Conservation (phyloP, 202 grass and related monocot genomes). For the Eragrostis tef region DNA sequence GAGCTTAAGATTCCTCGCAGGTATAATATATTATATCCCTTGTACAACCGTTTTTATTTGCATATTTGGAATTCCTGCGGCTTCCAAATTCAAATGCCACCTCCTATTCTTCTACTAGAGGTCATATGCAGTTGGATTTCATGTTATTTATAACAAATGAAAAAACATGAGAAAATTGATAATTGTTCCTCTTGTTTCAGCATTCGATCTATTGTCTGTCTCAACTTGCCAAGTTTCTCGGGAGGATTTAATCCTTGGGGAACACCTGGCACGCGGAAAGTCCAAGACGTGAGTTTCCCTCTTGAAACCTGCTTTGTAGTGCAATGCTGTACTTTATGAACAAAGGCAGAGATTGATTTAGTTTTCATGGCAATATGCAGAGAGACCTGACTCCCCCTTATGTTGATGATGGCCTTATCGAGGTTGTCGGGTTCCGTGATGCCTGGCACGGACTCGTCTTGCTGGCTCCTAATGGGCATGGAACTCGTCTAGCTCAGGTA, state of each 20-base stretch:
- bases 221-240: constrained; percentile 96
- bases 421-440: constrained; percentile 85
- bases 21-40: constrained; percentile 60
- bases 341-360: constrained; percentile 15
- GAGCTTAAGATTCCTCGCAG: constrained; percentile 70
- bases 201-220: constrained; percentile 86
- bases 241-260: constrained; percentile 98
- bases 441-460: constrained; percentile 90
- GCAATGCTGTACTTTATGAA: not conserved
- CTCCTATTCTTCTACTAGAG: not conserved
- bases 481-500: constrained; percentile 93
- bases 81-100: not conserved
- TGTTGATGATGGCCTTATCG: constrained; percentile 81
- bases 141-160: not conserved
- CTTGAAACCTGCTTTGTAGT: not conserved
- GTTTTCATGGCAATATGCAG: constrained; percentile 50
- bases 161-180: constrained; percentile 9
- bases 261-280: constrained; percentile 57
- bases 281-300: constrained; percentile 63
- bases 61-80: not conserved
- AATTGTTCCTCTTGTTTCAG: constrained; percentile 47
- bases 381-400: constrained; percentile 73
- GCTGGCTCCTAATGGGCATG: constrained; percentile 85
- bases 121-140: not conserved
- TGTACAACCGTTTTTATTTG: constrained; percentile 3